phyloP scores from a whole-genome alignment of 2,329 filamentous ascomycete species.

The Fusarium secorum region DNA sequence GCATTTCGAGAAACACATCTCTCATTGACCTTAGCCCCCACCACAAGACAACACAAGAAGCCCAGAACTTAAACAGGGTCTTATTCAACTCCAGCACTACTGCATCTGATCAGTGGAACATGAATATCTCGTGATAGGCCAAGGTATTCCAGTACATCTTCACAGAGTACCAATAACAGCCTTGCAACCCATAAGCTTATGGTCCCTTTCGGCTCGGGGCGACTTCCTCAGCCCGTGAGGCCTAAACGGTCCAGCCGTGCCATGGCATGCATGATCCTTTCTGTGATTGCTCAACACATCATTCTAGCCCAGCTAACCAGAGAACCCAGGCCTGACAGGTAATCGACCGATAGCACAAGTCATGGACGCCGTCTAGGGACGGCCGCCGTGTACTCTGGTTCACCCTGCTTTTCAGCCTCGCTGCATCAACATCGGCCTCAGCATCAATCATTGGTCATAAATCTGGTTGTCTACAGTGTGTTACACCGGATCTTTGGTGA shows the following conservation, averaged over 20 bases:
- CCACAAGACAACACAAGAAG: not conserved
- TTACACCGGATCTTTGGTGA: slow-evolving; percentile 4
- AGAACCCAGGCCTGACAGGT: not conserved
- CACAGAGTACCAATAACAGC: not conserved
- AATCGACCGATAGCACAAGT: not conserved
- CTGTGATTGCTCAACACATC: not conserved
- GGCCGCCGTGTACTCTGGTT: not conserved
- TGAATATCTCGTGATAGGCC: slow-evolving; percentile 2
- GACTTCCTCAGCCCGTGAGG: slow-evolving; percentile 7
- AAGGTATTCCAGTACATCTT: not conserved
- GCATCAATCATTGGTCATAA: slow-evolving; percentile 9
- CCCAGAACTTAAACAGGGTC: not conserved
- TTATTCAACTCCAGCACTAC: not conserved
- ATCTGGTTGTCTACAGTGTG: not conserved
- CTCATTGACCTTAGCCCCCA: not conserved
- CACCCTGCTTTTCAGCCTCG: slow-evolving; percentile 8
- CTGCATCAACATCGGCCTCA: slow-evolving; percentile 7
- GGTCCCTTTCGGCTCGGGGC: slow-evolving; percentile 24
- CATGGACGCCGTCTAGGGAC: not conserved
- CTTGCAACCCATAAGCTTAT: slow-evolving; percentile 9
- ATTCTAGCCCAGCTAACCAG: not conserved
- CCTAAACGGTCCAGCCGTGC: slow-evolving; percentile 4
- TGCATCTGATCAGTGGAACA: slow-evolving; percentile 1
- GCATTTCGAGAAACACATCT: not conserved
- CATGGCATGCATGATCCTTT: slow-evolving; percentile 7